Base-by-base conservation (phyloP, 139 green algal species). In the Chlorella ohadii region DNA sequence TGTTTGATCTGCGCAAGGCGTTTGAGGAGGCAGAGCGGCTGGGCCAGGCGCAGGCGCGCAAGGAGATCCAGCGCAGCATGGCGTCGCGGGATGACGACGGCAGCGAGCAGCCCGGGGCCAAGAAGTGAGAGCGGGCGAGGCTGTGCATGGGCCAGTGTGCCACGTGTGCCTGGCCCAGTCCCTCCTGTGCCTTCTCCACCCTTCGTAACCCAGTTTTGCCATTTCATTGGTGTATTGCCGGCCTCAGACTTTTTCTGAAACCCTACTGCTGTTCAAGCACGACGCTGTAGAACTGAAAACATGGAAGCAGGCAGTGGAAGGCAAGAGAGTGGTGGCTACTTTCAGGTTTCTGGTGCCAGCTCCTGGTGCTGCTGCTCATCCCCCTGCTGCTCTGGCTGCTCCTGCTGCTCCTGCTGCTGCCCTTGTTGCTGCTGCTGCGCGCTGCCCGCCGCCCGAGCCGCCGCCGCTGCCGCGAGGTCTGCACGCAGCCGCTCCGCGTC, bases 21-120 rank as follows among this genome's bases (percentile, higher is more conserved):
- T 90, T 90, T 39, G 28, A 85, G 39, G 82, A 85, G 74, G 86
- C 86, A 23, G 86, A 90, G 73, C 56, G 66, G n/a, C 51, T 81
- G 81, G 81, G 81, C 17, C 31, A 64, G 63, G 39, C 33, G 78
- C 61, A 83, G 78, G 78, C 78, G 19, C 34, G 59, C n/a, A 74
- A 83, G 41, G 78, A 73, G 39, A 44, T 73, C 4, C 47, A 82
- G 59, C 76, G 59, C 51, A 59, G 51, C 51, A 59, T 59, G 70
- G 39, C 39, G 9, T 59, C 39, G 1, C 70, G 70, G 27, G 70
- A 77, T 22, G 70, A 77, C 33, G 36, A 72, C 16, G 65, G 65
- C n/a, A 36, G 33, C 20, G 36, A 33, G 28, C 27, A 38, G 63
- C 28, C 12, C 1, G 63, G 28, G 28, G 28, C 63, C 63, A 68